Evolutionary conservation across 2,329 filamentous ascomycete species (phyloP).

Genomic region (Endoconidiophora laricicola): DNA sequence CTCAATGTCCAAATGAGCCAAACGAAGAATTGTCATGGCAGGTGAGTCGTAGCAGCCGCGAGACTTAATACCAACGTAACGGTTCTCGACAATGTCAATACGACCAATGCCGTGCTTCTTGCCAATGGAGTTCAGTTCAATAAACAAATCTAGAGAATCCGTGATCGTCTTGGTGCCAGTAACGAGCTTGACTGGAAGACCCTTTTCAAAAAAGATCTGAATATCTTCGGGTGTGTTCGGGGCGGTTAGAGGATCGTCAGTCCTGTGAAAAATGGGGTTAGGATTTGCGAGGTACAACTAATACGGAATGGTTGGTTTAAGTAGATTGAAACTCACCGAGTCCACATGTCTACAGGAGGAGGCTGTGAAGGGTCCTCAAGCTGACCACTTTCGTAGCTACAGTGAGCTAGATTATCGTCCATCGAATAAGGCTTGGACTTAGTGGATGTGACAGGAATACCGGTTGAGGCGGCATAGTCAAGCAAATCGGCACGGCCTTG

Average conservation of each 20-base stretch:
- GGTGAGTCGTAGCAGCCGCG: constrained; percentile 31
- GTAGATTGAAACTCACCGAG: constrained; percentile 16
- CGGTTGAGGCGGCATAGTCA: constrained; percentile 49
- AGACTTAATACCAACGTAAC: constrained; percentile 22
- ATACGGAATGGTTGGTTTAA: not conserved
- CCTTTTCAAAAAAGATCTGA: constrained; percentile 49
- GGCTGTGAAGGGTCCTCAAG: constrained; percentile 42
- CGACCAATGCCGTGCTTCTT: constrained; percentile 49
- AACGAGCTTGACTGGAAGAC: constrained; percentile 47
- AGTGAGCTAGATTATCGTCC: constrained; percentile 57
- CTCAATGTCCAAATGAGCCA: constrained; percentile 31
- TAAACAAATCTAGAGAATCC: constrained; percentile 48
- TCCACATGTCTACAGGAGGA: constrained; percentile 58
- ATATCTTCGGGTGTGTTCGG: constrained; percentile 49
- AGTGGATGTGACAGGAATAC: constrained; percentile 56
- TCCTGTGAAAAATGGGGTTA: constrained; percentile 17
- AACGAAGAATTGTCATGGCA: constrained; percentile 17
- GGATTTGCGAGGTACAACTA: not conserved
- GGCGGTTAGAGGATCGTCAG: constrained; percentile 42
- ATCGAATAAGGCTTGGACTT: constrained; percentile 54
- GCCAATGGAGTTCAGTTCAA: constrained; percentile 46
- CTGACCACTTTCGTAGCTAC: constrained; percentile 64
- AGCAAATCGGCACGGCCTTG: constrained; percentile 55
- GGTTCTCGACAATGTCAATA: constrained; percentile 38
- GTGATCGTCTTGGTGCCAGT: constrained; percentile 40